Conservation (phyloP, 179 eudicot species). For the Sideroxylon spinosum region DNA sequence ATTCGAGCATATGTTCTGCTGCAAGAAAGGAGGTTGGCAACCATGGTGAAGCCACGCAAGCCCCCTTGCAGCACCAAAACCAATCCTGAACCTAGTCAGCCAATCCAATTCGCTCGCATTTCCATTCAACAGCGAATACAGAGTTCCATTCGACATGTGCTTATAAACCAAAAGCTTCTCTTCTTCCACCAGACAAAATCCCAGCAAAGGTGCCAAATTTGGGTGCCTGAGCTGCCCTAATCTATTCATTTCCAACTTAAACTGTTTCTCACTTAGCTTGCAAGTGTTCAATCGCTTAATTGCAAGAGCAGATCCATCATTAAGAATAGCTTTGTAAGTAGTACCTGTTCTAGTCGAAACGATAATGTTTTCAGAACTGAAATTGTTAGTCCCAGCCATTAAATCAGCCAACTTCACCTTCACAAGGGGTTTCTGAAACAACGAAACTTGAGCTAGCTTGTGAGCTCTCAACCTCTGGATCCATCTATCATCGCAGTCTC, state of each 20-base stretch:
- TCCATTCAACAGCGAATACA: slow-evolving; percentile 44
- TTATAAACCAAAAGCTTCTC: slow-evolving; percentile 89
- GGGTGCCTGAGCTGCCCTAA: slow-evolving; percentile 82
- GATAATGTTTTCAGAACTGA: slow-evolving; percentile 44
- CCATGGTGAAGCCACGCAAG: slow-evolving; percentile 96
- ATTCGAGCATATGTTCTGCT: slow-evolving; percentile 71
- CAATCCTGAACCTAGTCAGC: slow-evolving; percentile 66
- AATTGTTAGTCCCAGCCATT: slow-evolving; percentile 60
- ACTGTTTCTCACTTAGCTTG: slow-evolving; percentile 63
- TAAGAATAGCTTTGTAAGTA: slow-evolving; percentile 68
- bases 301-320: slow-evolving; percentile 82
- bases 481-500: slow-evolving; percentile 58
- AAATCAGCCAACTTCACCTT: slow-evolving; percentile 69
- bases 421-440: slow-evolving; percentile 89
- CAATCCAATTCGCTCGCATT: slow-evolving; percentile 46
- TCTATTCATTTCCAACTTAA: slow-evolving; percentile 70
- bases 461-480: slow-evolving; percentile 62
- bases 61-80: slow-evolving; percentile 71
- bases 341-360: slow-evolving; percentile 74
- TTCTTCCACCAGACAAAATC: slow-evolving; percentile 73
- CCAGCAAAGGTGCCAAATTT: slow-evolving; percentile 74
- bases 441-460: slow-evolving; percentile 69
- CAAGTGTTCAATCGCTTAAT: slow-evolving; percentile 68
- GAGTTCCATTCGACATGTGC: slow-evolving; percentile 66
- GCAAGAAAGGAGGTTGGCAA: slow-evolving; percentile 63